phyloP scores from a whole-genome alignment of 2,329 filamentous ascomycete species.

The Fusarium sp. region DNA sequence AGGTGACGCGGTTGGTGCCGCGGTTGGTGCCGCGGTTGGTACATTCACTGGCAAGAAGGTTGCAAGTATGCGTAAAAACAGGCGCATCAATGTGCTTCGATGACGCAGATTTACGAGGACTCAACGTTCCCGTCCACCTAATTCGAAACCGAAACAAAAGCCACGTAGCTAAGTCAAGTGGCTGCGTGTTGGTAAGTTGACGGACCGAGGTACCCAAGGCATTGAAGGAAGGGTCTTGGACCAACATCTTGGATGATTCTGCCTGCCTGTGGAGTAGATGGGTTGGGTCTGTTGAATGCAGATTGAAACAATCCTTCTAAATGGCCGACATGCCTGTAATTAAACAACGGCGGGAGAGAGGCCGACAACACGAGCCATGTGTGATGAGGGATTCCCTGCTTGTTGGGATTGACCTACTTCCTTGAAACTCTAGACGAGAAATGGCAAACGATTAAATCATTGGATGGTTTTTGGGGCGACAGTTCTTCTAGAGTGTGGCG shows the following conservation, averaged over 20 bases:
- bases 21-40: conserved; percentile 12
- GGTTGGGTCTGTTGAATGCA: not conserved
- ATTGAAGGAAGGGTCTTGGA: not conserved
- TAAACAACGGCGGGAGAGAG: conserved; percentile 19
- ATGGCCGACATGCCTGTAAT: conserved; percentile 26
- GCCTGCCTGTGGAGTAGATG: not conserved
- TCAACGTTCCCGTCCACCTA: conserved; percentile 13
- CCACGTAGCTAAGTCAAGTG: conserved; percentile 13
- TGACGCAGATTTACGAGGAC: conserved; percentile 10
- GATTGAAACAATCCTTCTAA: conserved; percentile 10
- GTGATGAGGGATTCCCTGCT: conserved; percentile 22
- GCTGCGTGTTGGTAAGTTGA: not conserved
- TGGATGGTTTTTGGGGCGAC: conserved; percentile 1
- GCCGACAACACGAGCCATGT: conserved; percentile 11
- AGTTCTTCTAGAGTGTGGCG: conserved; percentile 35
- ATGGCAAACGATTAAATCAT: conserved; percentile 8
- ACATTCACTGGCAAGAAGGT: not conserved
- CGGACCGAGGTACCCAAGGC: not conserved
- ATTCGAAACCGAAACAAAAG: conserved; percentile 25
- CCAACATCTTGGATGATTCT: not conserved
- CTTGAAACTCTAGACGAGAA: conserved; percentile 11
- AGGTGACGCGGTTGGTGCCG: too few species aligned
- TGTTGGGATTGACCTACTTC: conserved; percentile 16
- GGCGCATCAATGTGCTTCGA: conserved; percentile 9
- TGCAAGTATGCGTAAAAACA: conserved; percentile 2